Conservation (phyloP, 768 basidiomycete species). For the Galerina sulciceps region DNA sequence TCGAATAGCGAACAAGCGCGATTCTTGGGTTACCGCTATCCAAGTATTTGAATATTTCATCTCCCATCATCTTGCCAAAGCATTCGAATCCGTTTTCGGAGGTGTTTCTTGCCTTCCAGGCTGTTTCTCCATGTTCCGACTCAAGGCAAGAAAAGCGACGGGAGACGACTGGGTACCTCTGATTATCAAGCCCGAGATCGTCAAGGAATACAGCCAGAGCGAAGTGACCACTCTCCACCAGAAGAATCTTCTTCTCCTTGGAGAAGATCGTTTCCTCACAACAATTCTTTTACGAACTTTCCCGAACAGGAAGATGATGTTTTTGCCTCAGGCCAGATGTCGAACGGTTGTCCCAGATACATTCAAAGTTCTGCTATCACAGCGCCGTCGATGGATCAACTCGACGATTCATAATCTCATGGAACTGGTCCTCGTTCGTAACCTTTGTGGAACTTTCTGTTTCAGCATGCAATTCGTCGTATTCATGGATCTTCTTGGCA, state of each 20-base stretch:
- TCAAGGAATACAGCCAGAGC: slow-evolving; percentile 94
- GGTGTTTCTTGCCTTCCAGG: slow-evolving; percentile 99
- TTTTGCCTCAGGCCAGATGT: slow-evolving; percentile 94
- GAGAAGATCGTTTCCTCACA: slow-evolving; percentile 98
- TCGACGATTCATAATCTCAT: slow-evolving; percentile 99
- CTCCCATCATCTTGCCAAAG: slow-evolving; percentile 97
- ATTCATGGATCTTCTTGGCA: slow-evolving; percentile 94
- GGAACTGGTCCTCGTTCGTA: slow-evolving; percentile 96
- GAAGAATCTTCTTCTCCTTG: slow-evolving; percentile 94
- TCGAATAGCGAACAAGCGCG: slow-evolving; percentile 96
- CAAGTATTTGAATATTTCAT: slow-evolving; percentile 99
- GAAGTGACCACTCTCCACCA: slow-evolving; percentile 95
- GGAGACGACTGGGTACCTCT: slow-evolving; percentile 99
- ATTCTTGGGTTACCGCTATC: slow-evolving; percentile 98
- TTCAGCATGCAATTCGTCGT: slow-evolving; percentile 99
- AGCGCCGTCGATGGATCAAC: slow-evolving; percentile 99
- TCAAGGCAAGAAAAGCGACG: slow-evolving; percentile 86
- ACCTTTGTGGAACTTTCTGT: slow-evolving; percentile 98
- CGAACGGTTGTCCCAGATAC: slow-evolving; percentile 96
- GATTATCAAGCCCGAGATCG: slow-evolving; percentile 95
- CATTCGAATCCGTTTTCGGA: slow-evolving; percentile 98
- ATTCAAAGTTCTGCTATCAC: slow-evolving; percentile 90
- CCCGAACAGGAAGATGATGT: slow-evolving; percentile 99
- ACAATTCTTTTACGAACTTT: slow-evolving; percentile 96
- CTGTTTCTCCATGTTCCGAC: slow-evolving; percentile 99